phyloP scores from a whole-genome alignment of 805 yeast species.

The Starmerella vaccinii region DNA sequence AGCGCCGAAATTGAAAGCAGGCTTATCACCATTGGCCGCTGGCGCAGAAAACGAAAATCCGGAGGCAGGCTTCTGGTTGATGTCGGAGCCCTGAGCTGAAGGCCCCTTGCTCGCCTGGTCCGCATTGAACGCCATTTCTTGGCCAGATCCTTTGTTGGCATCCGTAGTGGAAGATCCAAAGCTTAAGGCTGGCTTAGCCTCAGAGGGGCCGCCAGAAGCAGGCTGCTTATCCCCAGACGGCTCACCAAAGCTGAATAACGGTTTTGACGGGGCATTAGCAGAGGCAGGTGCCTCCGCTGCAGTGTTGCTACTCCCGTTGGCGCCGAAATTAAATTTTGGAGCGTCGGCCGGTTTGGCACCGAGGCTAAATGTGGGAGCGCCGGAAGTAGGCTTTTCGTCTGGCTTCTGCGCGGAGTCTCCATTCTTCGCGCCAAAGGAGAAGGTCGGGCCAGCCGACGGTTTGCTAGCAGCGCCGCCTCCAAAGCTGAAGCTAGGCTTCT shows the following conservation, averaged over 20 bases:
- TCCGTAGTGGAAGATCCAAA: no score
- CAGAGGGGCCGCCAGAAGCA: not conserved
- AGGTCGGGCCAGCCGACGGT: not conserved
- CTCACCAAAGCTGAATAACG: not conserved
- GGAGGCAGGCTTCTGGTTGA: no score
- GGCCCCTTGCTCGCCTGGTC: no score
- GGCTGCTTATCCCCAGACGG: not conserved
- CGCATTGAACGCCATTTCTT: no score
- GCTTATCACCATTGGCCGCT: not conserved
- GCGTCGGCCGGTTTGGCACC: not conserved
- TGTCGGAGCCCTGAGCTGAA: no score
- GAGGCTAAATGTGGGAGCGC: not conserved
- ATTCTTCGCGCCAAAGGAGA: not conserved
- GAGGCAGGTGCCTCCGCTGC: not conserved
- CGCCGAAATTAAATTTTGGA: not conserved
- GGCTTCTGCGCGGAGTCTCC: not conserved
- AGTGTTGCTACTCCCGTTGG: not conserved
- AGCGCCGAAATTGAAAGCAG: not conserved
- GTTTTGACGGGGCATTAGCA: not conserved
- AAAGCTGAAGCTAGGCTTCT: constrained; percentile 16
- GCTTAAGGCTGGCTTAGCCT: not conserved
- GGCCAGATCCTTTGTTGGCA: no score
- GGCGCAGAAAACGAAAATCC: no score
- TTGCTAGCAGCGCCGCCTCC: constrained; percentile 6
- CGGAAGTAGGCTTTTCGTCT: not conserved